Conservation (phyloP, 75 land plant genomes). For the Gnetum montanum region DNA sequence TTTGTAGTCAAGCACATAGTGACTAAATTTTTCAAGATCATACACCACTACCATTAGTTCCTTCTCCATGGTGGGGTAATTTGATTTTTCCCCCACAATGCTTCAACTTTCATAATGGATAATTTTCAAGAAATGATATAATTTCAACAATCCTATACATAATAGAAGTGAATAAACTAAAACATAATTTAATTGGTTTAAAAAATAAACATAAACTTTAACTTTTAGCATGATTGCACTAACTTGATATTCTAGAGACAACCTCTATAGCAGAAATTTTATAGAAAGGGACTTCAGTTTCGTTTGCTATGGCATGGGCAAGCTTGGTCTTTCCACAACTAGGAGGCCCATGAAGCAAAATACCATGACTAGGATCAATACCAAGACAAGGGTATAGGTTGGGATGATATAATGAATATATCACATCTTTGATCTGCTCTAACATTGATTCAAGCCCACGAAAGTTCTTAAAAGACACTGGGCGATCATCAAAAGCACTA, state of each 20-base stretch:
- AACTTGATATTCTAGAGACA: constrained; percentile 89
- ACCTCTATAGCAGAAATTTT: constrained; percentile 85
- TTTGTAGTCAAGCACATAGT: too few species aligned
- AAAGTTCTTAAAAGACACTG: constrained; percentile 53
- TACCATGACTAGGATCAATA: constrained; percentile 48
- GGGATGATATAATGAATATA: constrained; percentile 58
- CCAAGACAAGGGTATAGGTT: constrained; percentile 49
- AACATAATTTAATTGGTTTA: too few species aligned
- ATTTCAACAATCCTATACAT: not conserved
- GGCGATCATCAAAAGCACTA: constrained; percentile 4
- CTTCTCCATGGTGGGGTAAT: too few species aligned
- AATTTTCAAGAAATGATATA: not conserved
- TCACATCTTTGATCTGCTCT: constrained; percentile 58
- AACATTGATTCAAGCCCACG: constrained; percentile 61
- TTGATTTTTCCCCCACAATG: too few species aligned
- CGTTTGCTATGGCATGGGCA: constrained; percentile 91
- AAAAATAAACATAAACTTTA: too few species aligned
- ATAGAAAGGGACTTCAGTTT: constrained; percentile 77
- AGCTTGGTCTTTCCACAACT: constrained; percentile 95
- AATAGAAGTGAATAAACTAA: too few species aligned
- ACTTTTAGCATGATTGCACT: too few species aligned
- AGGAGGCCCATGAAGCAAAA: constrained; percentile 85
- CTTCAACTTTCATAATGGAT: too few species aligned
- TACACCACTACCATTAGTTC: too few species aligned
- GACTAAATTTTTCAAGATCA: too few species aligned